Conservation (phyloP, 306 rosid species). For the Rosa rugosa region DNA sequence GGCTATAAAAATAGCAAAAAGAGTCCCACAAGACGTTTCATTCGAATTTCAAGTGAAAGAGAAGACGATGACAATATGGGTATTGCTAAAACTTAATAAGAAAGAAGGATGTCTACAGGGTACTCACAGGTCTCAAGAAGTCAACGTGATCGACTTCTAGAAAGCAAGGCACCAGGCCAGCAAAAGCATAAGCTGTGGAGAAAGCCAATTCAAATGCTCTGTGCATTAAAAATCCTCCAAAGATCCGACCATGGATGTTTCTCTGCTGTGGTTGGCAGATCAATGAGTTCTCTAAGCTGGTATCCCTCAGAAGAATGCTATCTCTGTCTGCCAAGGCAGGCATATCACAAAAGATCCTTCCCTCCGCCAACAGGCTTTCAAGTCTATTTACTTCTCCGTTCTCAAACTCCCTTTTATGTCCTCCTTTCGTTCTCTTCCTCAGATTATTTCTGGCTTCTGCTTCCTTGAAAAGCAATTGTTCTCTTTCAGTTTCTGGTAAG, state of each 20-base stretch:
- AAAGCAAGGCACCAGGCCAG: slow-evolving; percentile 88
- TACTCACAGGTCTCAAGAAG: slow-evolving; percentile 78
- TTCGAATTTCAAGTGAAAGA: neutral
- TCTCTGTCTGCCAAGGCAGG: slow-evolving; percentile 93
- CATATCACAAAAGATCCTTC: slow-evolving; percentile 81
- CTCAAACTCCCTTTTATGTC: slow-evolving; percentile 48
- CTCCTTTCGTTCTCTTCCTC: slow-evolving; percentile 67
- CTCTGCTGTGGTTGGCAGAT: slow-evolving; percentile 97
- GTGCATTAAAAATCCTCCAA: slow-evolving; percentile 97
- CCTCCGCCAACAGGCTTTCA: slow-evolving; percentile 59
- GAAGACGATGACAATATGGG: neutral
- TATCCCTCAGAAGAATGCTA: slow-evolving; percentile 87
- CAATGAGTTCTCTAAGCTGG: slow-evolving; percentile 75
- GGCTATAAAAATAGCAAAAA: neutral
- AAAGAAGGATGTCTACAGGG: neutral
- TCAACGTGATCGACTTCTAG: slow-evolving; percentile 96
- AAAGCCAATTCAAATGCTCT: slow-evolving; percentile 93
- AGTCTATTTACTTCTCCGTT: slow-evolving; percentile 47
- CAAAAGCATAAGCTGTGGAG: slow-evolving; percentile 89
- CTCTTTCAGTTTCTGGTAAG: slow-evolving; percentile 68
- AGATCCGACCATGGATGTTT: slow-evolving; percentile 93
- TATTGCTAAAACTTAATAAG: neutral
- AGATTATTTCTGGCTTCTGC: slow-evolving; percentile 72
- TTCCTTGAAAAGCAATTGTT: slow-evolving; percentile 62
- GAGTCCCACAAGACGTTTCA: neutral